These are phyloP conservation scores for Coemansia erecta DNA, from an alignment of 192 early-diverging fungal species.

Conservation along the genomic window DNA sequence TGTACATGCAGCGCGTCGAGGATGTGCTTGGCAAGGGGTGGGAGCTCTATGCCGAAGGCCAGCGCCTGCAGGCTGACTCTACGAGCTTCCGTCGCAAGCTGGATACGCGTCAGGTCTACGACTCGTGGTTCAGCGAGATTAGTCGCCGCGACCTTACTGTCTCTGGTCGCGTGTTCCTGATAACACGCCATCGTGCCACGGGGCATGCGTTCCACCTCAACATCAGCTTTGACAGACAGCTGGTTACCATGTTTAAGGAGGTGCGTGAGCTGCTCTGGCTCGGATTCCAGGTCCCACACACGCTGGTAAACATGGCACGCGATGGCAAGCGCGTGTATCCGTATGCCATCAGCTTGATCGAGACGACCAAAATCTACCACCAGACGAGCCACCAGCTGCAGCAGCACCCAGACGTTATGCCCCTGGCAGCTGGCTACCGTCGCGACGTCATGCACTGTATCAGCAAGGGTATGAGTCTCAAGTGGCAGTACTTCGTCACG, in stretches of 20 bases:
- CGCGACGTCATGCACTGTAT: slow-evolving; percentile 90
- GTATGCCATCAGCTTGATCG: slow-evolving; percentile 93
- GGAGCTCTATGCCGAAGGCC: slow-evolving; percentile 96
- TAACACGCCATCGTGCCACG: slow-evolving; percentile 75
- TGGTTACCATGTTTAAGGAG: slow-evolving; percentile 98
- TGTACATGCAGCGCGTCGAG: slow-evolving; percentile 97
- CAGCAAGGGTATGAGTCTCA: slow-evolving; percentile 65
- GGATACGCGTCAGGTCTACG: slow-evolving; percentile 87
- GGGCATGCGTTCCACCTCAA: slow-evolving; percentile 72
- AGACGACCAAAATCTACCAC: slow-evolving; percentile 90
- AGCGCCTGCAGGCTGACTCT: slow-evolving; percentile 85
- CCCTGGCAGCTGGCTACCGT: slow-evolving; percentile 91
- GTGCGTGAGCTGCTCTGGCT: slow-evolving; percentile 96
- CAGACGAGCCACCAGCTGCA: slow-evolving; percentile 80
- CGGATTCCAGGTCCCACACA: slow-evolving; percentile 88
- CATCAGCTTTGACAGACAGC: slow-evolving; percentile 92
- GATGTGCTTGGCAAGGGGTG: slow-evolving; percentile 97
- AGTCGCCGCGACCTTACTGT: slow-evolving; percentile 78
- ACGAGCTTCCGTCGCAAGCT: slow-evolving; percentile 90
- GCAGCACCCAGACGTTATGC: slow-evolving; percentile 67
- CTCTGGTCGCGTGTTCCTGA: slow-evolving; percentile 85
- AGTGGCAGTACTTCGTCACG: slow-evolving; percentile 93
- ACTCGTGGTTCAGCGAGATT: slow-evolving; percentile 88
- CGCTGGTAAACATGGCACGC: slow-evolving; percentile 85
- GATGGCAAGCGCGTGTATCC: slow-evolving; percentile 98